These are phyloP conservation scores for Metroxylon sagu DNA, from an alignment of 176 grass and related monocot genomes.

Conservation along the genomic window DNA sequence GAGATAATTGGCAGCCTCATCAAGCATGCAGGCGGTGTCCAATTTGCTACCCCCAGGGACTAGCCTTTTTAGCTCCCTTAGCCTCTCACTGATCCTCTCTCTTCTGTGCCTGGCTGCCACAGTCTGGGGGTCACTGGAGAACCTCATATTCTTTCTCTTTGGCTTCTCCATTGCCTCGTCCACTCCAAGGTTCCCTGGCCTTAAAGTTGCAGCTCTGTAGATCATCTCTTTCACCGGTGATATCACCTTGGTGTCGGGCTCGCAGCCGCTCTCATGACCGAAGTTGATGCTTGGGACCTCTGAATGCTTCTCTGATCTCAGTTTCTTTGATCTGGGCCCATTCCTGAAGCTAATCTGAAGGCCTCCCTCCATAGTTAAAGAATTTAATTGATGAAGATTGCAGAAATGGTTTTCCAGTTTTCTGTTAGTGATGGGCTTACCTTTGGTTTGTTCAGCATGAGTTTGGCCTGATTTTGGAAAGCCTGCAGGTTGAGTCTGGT, in stretches of 20 bases:
- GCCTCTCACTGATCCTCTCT: conserved; percentile 7
- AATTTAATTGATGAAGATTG: conserved; percentile 15
- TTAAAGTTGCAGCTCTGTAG: conserved; percentile 7
- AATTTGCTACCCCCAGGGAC: conserved; percentile 13
- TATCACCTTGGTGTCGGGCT: conserved; percentile 9
- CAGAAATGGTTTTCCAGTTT: conserved; percentile 26
- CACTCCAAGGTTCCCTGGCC: background rate
- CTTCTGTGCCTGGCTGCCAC: conserved; percentile 7
- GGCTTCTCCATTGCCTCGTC: background rate
- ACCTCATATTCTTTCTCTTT: conserved; percentile 8
- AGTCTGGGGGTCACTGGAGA: conserved; percentile 10
- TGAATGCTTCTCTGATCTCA: background rate
- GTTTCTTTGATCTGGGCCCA: conserved; percentile 18
- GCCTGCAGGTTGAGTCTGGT: background rate
- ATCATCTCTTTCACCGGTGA: conserved; percentile 15
- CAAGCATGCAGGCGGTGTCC: conserved; percentile 13
- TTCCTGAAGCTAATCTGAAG: conserved; percentile 25
- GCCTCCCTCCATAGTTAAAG: background rate
- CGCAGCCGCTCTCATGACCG: background rate
- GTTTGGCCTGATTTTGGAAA: background rate
- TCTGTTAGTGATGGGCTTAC: background rate
- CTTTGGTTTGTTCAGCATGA: too few species aligned
- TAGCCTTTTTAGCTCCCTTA: conserved; percentile 1
- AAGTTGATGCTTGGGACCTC: background rate
- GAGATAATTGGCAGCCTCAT: conserved; percentile 15